These are phyloP conservation scores for Penicillium sp. DNA, from an alignment of 2,329 filamentous ascomycete genomes.

Conservation along the genomic window DNA sequence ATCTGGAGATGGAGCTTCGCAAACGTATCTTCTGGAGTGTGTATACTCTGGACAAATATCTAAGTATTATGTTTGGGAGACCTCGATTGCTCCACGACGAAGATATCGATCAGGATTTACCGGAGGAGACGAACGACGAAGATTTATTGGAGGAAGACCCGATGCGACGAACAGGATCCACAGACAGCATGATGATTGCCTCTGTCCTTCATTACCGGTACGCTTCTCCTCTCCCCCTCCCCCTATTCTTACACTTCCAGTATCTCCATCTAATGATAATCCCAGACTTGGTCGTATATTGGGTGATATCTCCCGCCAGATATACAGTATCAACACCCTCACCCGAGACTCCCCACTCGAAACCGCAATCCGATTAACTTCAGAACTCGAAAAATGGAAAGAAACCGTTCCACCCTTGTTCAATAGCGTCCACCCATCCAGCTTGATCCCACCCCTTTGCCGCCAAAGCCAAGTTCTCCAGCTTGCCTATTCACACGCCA, in stretches of 20 bases:
- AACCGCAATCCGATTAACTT: slow-evolving; percentile 35
- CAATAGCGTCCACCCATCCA: slow-evolving; percentile 37
- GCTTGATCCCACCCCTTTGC: slow-evolving; percentile 39
- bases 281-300: slow-evolving; percentile 52
- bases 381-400: slow-evolving; percentile 40
- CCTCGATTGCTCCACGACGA: slow-evolving; percentile 62
- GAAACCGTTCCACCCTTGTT: slow-evolving; percentile 37
- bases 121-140: slow-evolving; percentile 56
- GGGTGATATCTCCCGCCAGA: slow-evolving; percentile 49
- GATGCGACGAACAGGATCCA: slow-evolving; percentile 32
- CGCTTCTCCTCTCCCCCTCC: background rate
- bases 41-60: slow-evolving; percentile 62
- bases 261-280: background rate
- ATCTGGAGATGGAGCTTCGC: slow-evolving; percentile 51
- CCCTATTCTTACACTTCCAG: background rate
- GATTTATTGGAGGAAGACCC: slow-evolving; percentile 51
- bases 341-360: slow-evolving; percentile 34
- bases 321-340: slow-evolving; percentile 38
- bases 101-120: slow-evolving; percentile 63
- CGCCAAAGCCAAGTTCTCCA: slow-evolving; percentile 42
- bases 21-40: slow-evolving; percentile 63
- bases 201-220: slow-evolving; percentile 41
- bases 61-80: slow-evolving; percentile 62
- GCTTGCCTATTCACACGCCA: slow-evolving; percentile 40
- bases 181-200: slow-evolving; percentile 43